Base-by-base conservation (phyloP, 768 basidiomycete genomes). In the Gymnopilus dilepis region DNA sequence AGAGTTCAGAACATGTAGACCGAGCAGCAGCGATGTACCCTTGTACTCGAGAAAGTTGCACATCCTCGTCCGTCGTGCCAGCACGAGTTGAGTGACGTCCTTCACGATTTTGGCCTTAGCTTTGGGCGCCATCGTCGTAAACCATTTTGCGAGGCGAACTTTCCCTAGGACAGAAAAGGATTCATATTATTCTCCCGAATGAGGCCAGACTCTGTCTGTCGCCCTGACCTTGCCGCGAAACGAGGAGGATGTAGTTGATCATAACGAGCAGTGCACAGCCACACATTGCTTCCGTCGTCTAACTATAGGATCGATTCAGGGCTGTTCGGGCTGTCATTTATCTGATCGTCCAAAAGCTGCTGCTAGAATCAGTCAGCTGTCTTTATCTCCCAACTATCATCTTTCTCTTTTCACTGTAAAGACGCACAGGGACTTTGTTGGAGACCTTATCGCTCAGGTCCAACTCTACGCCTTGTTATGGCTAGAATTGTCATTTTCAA, bases 21-120 rank as follows among this genome's bases (percentile, higher is more conserved):
- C 45, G 37, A 33, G 17, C 24, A 57, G 22, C 41, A 57, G 22
- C 41, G 28, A 68, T 85, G 66, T 63, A 94, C 97, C 97, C 82
- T 99, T 99, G 84, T 99, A 98, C 75, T 99, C 97, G 56, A 99
- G 77, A 72, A 99, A 95, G 78, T 99, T 99, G 76, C 96, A 99
- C 96, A 97, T 99, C 65, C 95, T 85, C 59, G 97, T 97, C 64
- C 97, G 85, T 48, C 97, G 86, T 47, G 95, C 96, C 47, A 98
- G 84, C 40, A 99, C 97, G 54, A 98, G 85, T 77, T 99, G 97
- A 0, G 97, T 99, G 19, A 99, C 96, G 76, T 99, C 97, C 81
- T 98, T 98, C 68, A 99, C 92, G 72, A 99, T 98, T 86, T 99
- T 99, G 56, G 87, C 87, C 79, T 97, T 97, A 53, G 82, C 81